Evolutionary conservation across 116 monocot genomes (phyloP).

Genomic region (Trichopus zeylanicus): DNA sequence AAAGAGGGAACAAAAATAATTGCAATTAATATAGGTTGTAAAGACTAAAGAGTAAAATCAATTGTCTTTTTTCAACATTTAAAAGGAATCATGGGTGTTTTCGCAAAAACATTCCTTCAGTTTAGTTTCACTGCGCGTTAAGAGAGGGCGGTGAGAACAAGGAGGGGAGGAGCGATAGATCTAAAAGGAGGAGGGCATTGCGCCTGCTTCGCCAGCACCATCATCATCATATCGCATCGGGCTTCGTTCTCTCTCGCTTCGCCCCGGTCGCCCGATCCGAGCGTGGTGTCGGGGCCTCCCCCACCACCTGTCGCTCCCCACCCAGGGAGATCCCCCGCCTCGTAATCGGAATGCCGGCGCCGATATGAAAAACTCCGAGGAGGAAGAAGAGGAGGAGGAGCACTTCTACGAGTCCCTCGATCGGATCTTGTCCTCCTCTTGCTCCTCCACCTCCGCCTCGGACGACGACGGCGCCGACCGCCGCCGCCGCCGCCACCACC

Average conservation of each 20-base stretch:
- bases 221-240: not conserved
- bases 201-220: not conserved
- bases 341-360: conserved; percentile 1
- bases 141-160: not conserved
- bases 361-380: conserved; percentile 4
- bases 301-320: too few relatives aligned
- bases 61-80: too few relatives aligned
- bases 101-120: too few relatives aligned
- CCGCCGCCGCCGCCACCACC: conserved; percentile 3
- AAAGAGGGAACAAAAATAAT: too few relatives aligned
- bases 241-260: not conserved
- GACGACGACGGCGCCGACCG: conserved; percentile 27
- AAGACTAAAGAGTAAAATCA: too few relatives aligned
- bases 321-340: too few relatives aligned
- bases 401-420: conserved; percentile 78
- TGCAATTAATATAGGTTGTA: too few relatives aligned
- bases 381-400: conserved; percentile 41
- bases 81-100: too few relatives aligned
- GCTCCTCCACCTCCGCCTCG: conserved; percentile 61
- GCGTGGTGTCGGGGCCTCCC: not conserved
- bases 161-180: not conserved
- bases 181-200: not conserved
- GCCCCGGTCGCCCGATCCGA: conserved; percentile 8
- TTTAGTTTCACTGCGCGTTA: too few relatives aligned
- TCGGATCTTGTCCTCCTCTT: conserved; percentile 61